A percentile compares a stretch with the other conserved stretches of the same genome.
These are phyloP conservation scores for Nasturtium officinale DNA, from an alignment of 345 rosid species.

Conservation along the genomic window DNA sequence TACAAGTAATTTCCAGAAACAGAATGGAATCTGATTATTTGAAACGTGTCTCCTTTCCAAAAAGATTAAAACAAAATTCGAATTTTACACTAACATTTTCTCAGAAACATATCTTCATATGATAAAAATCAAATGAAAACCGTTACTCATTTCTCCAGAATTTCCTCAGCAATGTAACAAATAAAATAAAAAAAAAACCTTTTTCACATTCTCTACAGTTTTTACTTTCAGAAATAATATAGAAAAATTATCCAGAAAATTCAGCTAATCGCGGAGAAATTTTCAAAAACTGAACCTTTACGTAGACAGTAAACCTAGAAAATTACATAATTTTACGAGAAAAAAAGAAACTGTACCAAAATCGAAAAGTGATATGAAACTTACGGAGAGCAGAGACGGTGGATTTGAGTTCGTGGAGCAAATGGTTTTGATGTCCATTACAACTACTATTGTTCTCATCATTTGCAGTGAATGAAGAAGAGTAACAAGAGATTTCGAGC, in stretches of 20 bases:
- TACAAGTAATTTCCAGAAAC: constrained; percentile 19
- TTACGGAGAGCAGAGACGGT: constrained; percentile 43
- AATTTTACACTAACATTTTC: constrained; percentile 8
- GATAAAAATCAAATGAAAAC: neutral
- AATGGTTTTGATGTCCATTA: constrained; percentile 1
- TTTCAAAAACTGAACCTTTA: neutral
- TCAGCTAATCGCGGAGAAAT: neutral
- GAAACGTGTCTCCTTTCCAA: constrained; percentile 6
- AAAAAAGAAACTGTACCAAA: neutral
- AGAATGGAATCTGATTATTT: constrained; percentile 8
- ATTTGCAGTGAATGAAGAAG: constrained; percentile 12
- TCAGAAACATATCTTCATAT: neutral
- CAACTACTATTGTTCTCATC: constrained; percentile 23
- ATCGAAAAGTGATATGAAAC: constrained; percentile 8
- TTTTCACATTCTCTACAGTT: neutral
- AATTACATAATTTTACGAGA: neutral
- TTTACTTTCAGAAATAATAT: constrained; percentile 7
- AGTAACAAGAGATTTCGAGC: neutral
- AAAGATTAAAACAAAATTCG: neutral
- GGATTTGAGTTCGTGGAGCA: constrained; percentile 45
- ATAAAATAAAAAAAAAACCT: neutral
- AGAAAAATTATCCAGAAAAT: constrained; percentile 5
- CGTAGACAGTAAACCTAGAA: neutral
- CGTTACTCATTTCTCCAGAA: constrained; percentile 29
- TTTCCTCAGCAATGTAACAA: neutral